Percentiles rank a stretch among this genome's conserved stretches.
These are phyloP conservation scores for Alopecurus myosuroides DNA, from an alignment of 176 grass and related monocot species.

Conservation along the genomic window DNA sequence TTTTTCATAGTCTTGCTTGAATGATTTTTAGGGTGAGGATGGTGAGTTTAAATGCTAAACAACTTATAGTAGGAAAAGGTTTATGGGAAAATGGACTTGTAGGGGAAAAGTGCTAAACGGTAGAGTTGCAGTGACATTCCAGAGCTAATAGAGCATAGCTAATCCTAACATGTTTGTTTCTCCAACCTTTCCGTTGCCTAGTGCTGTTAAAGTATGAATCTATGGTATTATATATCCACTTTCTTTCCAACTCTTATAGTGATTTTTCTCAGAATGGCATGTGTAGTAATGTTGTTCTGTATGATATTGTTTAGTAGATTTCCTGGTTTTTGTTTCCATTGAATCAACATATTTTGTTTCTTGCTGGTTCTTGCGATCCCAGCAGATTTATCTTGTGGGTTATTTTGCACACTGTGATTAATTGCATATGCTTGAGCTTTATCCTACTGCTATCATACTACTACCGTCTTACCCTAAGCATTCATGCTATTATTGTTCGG, in stretches of 20 bases:
- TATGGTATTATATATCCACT: neutral
- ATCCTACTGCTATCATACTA: neutral
- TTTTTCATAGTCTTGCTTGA: neutral
- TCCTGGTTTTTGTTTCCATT: constrained; percentile 3
- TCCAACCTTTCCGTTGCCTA: neutral
- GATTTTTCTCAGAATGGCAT: neutral
- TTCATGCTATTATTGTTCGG: neutral
- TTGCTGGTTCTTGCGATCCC: constrained; percentile 10
- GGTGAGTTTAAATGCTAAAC: neutral
- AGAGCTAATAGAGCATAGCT: neutral
- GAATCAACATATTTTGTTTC: neutral
- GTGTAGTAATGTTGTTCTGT: neutral
- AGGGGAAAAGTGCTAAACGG: neutral
- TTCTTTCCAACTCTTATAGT: neutral
- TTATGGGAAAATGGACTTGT: neutral
- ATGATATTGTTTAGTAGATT: neutral
- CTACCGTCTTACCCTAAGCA: neutral
- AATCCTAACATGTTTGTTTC: neutral
- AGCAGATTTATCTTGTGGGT: constrained; percentile 8
- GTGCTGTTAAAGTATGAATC: neutral
- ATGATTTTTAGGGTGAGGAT: neutral
- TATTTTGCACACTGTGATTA: constrained; percentile 13
- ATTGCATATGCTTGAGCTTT: neutral
- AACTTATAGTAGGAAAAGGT: neutral
- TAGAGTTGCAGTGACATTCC: neutral